Evolutionary conservation across 345 rosid genomes (phyloP).

Genomic region (Citrus reticulata): DNA sequence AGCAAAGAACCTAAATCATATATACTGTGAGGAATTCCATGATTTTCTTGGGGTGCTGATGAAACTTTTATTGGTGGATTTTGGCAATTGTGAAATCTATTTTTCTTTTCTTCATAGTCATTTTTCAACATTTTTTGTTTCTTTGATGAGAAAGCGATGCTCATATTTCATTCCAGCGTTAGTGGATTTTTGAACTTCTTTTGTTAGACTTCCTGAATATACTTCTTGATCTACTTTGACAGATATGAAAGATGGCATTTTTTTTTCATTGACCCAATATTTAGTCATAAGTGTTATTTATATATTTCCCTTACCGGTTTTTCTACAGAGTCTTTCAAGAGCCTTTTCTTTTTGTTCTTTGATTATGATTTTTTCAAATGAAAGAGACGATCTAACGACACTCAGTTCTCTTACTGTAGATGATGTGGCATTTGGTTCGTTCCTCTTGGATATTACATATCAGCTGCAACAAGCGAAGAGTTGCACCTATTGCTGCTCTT

Average conservation of each 20-base stretch:
- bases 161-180: no score
- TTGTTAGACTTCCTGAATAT: no score
- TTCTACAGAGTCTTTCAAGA: neutral
- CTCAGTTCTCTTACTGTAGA: conserved; percentile 35
- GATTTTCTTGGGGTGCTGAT: neutral
- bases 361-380: conserved; percentile 1
- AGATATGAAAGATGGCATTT: no score
- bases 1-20: neutral
- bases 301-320: no score
- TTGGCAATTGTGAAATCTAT: neutral
- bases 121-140: no score
- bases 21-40: neutral
- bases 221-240: no score
- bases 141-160: no score
- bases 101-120: no score
- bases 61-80: neutral
- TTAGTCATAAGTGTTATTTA: no score
- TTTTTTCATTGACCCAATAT: no score
- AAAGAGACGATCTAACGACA: neutral
- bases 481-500: conserved; percentile 89
- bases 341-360: neutral
- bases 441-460: conserved; percentile 90
- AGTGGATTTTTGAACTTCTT: no score
- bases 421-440: conserved; percentile 84
- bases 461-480: conserved; percentile 84